Conservation (phyloP, 73 alveolate genomes). For the Uronychia setigera region DNA sequence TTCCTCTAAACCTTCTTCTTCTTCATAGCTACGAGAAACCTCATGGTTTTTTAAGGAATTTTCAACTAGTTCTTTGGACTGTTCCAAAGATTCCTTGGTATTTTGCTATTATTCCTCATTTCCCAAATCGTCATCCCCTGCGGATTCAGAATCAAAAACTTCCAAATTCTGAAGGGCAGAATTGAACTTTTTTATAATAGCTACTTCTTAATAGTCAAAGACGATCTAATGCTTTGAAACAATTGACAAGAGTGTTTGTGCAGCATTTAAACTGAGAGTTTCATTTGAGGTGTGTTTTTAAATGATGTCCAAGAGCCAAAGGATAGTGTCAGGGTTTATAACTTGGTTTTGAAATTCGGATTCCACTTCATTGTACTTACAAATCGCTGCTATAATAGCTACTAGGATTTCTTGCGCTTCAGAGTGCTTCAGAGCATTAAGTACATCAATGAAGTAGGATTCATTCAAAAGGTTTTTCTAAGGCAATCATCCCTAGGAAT, state of each 20-base stretch:
- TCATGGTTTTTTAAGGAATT: no score
- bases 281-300: neutral
- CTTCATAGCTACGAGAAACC: no score
- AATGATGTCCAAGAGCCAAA: constrained; percentile 37
- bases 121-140: neutral
- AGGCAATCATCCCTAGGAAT: neutral
- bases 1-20: no score
- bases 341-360: constrained; percentile 38
- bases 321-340: constrained; percentile 54
- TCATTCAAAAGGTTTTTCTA: constrained; percentile 31
- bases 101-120: no score
- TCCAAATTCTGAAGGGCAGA: constrained; percentile 47
- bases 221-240: constrained; percentile 45
- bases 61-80: no score
- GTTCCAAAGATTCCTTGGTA: no score
- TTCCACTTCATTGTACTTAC: constrained; percentile 14
- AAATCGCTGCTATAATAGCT: constrained; percentile 23
- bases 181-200: constrained; percentile 51
- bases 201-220: constrained; percentile 59
- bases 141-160: neutral
- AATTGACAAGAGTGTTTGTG: constrained; percentile 18
- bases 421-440: constrained; percentile 38
- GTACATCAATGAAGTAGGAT: constrained; percentile 36
- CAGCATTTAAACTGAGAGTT: constrained; percentile 25
- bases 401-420: constrained; percentile 12